A percentile compares a stretch with the other conserved stretches of the same genome.
phyloP scores from a whole-genome alignment of 169 alveolate species.

The Plasmodium berghei region DNA sequence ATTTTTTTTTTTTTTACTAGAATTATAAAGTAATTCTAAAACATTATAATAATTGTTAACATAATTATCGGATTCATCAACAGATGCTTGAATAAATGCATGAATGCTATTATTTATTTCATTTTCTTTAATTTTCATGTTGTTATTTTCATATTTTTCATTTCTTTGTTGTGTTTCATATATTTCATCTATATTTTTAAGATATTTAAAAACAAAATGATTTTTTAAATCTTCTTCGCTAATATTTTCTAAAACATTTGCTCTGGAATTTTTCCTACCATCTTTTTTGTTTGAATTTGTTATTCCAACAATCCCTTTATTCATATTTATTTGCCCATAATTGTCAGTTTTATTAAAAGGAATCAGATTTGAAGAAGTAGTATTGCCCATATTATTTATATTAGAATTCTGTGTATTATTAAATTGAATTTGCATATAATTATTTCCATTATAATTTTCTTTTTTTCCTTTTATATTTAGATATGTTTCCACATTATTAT shows the following conservation, averaged over 20 bases:
- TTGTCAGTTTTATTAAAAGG: no score
- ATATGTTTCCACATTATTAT: not conserved
- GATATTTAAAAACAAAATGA: slow-evolving; percentile 25
- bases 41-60: slow-evolving; percentile 34
- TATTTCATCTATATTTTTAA: slow-evolving; percentile 31
- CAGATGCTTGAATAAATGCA: not conserved
- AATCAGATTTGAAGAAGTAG: no score
- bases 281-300: not conserved
- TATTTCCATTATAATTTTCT: no score
- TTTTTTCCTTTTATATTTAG: no score
- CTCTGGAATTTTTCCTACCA: not conserved
- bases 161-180: slow-evolving; percentile 26
- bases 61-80: not conserved
- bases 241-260: not conserved
- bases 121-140: not conserved
- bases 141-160: slow-evolving; percentile 6
- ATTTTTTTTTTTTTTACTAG: slow-evolving; percentile 37
- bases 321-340: no score
- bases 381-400: no score
- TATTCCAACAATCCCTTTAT: not conserved
- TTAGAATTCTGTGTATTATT: no score
- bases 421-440: no score
- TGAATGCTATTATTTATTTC: not conserved
- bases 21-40: slow-evolving; percentile 33
- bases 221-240: not conserved